Percentiles rank a stretch among this genome's conserved stretches.
Evolutionary conservation across 345 rosid genomes (phyloP).

Genomic region (Toxicodendron radicans): DNA sequence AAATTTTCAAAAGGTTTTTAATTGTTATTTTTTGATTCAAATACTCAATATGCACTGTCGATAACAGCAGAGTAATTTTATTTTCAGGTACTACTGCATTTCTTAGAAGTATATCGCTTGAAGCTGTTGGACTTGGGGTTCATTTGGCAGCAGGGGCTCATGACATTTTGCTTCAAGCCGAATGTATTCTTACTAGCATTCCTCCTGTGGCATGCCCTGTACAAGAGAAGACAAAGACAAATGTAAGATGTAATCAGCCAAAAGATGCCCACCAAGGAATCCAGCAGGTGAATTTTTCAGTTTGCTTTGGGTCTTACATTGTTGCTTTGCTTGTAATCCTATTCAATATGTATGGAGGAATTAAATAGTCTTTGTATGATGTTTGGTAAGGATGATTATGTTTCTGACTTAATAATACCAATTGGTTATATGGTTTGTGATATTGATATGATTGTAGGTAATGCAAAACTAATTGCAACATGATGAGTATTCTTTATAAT

Average conservation of each 20-base stretch:
- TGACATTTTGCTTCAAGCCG: constrained; percentile 77
- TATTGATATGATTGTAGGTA: neutral
- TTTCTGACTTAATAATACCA: neutral
- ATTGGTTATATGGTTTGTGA: neutral
- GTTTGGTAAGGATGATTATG: neutral
- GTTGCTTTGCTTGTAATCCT: neutral
- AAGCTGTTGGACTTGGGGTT: constrained; percentile 93
- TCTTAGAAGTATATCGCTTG: constrained; percentile 87
- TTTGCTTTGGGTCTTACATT: constrained; percentile 10
- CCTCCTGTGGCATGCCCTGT: constrained; percentile 54
- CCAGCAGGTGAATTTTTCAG: constrained; percentile 53
- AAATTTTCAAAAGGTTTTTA: neutral
- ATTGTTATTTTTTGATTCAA: neutral
- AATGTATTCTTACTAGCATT: constrained; percentile 52
- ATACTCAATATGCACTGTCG: neutral
- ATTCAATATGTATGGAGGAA: neutral
- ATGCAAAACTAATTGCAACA: neutral
- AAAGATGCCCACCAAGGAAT: constrained; percentile 86
- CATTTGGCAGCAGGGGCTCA: constrained; percentile 93
- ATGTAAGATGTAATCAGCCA: constrained; percentile 78
- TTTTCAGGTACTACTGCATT: constrained; percentile 84
- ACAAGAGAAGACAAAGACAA: constrained; percentile 47
- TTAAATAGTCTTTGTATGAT: neutral
- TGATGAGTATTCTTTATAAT: neutral
- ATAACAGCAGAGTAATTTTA: constrained; percentile 1